These are phyloP conservation scores for Plantago major DNA, from an alignment of 257 asterid species.

Conservation along the genomic window DNA sequence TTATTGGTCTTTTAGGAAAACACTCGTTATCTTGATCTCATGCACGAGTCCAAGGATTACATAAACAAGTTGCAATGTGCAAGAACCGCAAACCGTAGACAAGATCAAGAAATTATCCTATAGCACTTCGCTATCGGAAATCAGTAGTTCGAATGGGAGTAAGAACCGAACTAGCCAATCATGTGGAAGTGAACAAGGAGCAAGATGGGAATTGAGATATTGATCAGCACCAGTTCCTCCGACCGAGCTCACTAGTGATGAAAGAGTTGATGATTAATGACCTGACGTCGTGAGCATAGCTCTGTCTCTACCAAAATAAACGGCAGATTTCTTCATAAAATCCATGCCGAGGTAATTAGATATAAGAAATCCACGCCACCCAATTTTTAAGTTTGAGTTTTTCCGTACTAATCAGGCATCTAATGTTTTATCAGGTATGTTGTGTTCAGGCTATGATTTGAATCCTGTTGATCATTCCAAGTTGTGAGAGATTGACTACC, in stretches of 20 bases:
- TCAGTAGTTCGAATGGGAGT: background rate
- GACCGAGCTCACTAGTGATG: background rate
- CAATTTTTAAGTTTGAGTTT: background rate
- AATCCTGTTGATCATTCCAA: background rate
- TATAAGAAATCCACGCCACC: background rate
- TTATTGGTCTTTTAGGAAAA: background rate
- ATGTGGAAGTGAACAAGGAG: background rate
- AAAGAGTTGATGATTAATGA: constrained; percentile 1
- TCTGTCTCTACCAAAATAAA: constrained; percentile 7
- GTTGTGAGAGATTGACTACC: constrained; percentile 4
- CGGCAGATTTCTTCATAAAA: constrained; percentile 8
- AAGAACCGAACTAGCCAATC: background rate
- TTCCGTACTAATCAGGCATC: background rate
- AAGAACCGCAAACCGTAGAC: constrained; percentile 2
- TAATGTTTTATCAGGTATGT: background rate
- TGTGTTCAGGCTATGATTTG: background rate
- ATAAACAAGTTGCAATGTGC: constrained; percentile 7
- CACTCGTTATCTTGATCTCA: constrained; percentile 5
- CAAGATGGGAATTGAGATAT: constrained; percentile 3
- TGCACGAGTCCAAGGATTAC: constrained; percentile 6
- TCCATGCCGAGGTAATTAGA: constrained; percentile 11
- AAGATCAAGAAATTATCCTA: background rate
- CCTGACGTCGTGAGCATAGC: constrained; percentile 6
- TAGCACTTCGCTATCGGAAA: background rate
- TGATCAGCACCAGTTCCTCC: background rate